Conservation (phyloP, 129 eudicot species). For the Artemisia argyi region DNA sequence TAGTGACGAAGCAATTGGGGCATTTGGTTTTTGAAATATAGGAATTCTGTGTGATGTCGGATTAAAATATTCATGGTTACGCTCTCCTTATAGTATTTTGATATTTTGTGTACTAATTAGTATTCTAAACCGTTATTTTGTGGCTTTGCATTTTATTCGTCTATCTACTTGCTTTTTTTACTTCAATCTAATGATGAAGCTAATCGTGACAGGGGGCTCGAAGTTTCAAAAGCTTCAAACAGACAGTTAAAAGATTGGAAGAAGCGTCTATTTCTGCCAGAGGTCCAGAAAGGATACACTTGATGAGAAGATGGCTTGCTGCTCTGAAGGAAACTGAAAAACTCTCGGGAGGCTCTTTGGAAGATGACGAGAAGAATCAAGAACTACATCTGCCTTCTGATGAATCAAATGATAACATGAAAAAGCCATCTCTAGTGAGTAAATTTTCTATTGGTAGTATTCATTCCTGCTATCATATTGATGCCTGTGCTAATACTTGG, state of each 20-base stretch:
- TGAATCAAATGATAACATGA: constrained; percentile 56
- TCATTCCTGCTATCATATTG: neutral
- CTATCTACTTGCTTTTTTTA: constrained; percentile 12
- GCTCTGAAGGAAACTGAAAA: constrained; percentile 68
- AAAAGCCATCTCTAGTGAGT: constrained; percentile 71
- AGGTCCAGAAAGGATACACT: constrained; percentile 81
- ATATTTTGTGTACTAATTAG: neutral
- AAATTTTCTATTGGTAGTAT: neutral
- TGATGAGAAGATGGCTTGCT: constrained; percentile 83
- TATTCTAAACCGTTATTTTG: neutral
- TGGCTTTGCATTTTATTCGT: constrained; percentile 1
- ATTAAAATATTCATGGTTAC: no score
- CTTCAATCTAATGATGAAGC: constrained; percentile 26
- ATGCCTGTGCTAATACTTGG: constrained; percentile 21
- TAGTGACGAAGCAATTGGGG: no score
- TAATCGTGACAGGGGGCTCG: constrained; percentile 59
- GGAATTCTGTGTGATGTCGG: no score
- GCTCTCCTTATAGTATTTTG: neutral
- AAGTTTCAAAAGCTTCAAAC: constrained; percentile 76
- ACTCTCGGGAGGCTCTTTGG: constrained; percentile 40
- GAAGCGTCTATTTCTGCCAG: constrained; percentile 86
- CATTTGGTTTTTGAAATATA: no score
- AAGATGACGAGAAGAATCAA: constrained; percentile 52
- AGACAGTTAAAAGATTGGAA: constrained; percentile 84
- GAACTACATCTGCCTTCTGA: constrained; percentile 52